Conservation (phyloP, 2,329 filamentous ascomycete species). For the Penicillium occitanis region DNA sequence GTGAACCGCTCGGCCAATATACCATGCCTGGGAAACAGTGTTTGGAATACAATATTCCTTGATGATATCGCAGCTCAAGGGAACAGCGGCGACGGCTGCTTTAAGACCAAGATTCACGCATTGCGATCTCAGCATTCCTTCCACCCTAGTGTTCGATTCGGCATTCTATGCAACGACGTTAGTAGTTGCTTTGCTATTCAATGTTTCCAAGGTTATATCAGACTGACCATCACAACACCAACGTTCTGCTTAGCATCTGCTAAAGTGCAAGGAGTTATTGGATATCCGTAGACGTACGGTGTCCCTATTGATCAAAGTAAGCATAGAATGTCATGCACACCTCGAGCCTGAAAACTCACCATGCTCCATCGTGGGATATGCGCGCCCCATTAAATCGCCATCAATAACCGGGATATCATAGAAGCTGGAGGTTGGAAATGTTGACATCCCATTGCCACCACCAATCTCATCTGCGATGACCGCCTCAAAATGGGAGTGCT, state of each 20-base stretch:
- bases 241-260: constrained; percentile 47
- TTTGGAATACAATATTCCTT: constrained; percentile 31
- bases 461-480: constrained; percentile 38
- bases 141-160: constrained; percentile 28
- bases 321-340: not conserved
- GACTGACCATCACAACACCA: constrained; percentile 27
- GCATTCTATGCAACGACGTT: constrained; percentile 22
- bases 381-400: constrained; percentile 49
- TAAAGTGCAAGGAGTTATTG: constrained; percentile 39
- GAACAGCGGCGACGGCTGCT: constrained; percentile 26
- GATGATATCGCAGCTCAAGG: constrained; percentile 27
- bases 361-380: constrained; percentile 22
- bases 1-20: constrained; percentile 31
- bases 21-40: constrained; percentile 35
- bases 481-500: constrained; percentile 36
- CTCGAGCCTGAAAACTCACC: not conserved
- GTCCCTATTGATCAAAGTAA: constrained; percentile 33
- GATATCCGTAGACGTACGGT: constrained; percentile 44
- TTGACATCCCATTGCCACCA: constrained; percentile 41
- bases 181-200: not conserved
- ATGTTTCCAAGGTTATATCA: not conserved
- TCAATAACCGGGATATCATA: constrained; percentile 44
- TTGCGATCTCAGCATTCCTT: constrained; percentile 29
- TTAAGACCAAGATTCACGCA: constrained; percentile 32
- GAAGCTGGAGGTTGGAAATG: constrained; percentile 29